phyloP scores from a whole-genome alignment of 495 filamentous ascomycete species.

The Pseudoneurospora amorphoporcata region DNA sequence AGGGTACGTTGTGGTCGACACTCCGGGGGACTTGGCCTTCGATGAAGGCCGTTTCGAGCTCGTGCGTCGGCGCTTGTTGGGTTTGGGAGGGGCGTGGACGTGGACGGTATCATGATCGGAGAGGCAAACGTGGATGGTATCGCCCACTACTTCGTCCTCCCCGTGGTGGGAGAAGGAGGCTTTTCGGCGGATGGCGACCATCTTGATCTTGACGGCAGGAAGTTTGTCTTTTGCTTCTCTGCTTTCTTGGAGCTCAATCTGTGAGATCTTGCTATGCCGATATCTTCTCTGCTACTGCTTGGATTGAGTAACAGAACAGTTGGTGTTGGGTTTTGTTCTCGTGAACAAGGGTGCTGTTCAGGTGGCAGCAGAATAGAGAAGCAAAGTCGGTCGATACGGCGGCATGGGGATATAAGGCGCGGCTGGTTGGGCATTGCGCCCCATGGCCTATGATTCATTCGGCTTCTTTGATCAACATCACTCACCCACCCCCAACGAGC shows the following conservation, averaged over 20 bases:
- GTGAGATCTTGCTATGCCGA: not conserved
- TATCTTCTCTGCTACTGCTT: not conserved
- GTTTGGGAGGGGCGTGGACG: not conserved
- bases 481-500: not conserved
- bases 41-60: not conserved
- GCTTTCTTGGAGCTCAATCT: not conserved
- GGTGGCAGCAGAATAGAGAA: not conserved
- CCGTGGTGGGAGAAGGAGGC: not conserved
- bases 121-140: not conserved
- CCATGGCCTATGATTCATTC: not conserved
- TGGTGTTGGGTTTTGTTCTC: not conserved
- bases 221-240: not conserved
- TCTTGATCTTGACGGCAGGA: not conserved
- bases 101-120: not conserved
- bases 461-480: not conserved
- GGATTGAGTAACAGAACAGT: not conserved
- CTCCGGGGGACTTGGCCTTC: not conserved
- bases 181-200: not conserved
- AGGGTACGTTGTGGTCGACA: not conserved
- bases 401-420: not conserved
- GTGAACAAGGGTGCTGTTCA: not conserved
- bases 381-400: not conserved
- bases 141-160: not conserved
- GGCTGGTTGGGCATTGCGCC: not conserved
- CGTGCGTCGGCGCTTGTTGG: not conserved